These are phyloP conservation scores for Arthrobotrys musiformis DNA, from an alignment of 2,329 filamentous ascomycete genomes.

Conservation along the genomic window DNA sequence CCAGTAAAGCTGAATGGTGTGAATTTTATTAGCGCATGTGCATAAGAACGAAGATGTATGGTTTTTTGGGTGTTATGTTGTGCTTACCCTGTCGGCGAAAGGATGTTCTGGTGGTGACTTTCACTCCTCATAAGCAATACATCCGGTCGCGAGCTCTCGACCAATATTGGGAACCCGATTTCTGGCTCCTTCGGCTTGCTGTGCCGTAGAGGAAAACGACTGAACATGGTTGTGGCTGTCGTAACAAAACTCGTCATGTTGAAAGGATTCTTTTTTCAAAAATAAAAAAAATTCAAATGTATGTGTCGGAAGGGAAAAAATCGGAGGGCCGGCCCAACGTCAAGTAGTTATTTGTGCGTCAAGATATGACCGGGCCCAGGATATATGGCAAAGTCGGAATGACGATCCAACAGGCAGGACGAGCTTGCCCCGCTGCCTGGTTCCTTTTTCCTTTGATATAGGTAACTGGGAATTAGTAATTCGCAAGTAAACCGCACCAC, in stretches of 20 bases:
- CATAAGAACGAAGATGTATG: background rate
- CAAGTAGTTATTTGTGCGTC: slow-evolving; percentile 36
- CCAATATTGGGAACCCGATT: slow-evolving; percentile 59
- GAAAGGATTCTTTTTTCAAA: slow-evolving; percentile 27
- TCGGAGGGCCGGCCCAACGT: slow-evolving; percentile 32
- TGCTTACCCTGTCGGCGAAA: slow-evolving; percentile 27
- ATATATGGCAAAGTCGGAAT: slow-evolving; percentile 48
- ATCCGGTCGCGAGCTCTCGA: slow-evolving; percentile 54
- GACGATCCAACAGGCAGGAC: slow-evolving; percentile 54
- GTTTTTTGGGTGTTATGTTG: background rate
- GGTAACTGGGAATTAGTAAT: too few relatives aligned
- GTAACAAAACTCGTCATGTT: slow-evolving; percentile 55
- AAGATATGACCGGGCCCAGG: slow-evolving; percentile 1
- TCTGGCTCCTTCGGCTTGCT: slow-evolving; percentile 59
- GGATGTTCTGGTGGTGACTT: slow-evolving; percentile 8
- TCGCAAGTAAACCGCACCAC: too few relatives aligned
- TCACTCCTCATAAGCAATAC: slow-evolving; percentile 48
- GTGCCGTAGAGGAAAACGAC: slow-evolving; percentile 58
- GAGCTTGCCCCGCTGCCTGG: slow-evolving; percentile 34
- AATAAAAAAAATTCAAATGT: background rate
- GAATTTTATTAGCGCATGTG: slow-evolving; percentile 3
- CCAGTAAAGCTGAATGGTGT: slow-evolving; percentile 29
- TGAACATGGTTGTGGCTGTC: slow-evolving; percentile 59
- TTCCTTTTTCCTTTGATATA: slow-evolving; percentile 33
- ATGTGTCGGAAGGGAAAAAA: slow-evolving; percentile 5